A percentile compares a stretch with the other conserved stretches of the same genome.
Evolutionary conservation across 768 basidiomycete species (phyloP).

Genomic region (Mycena alexandri): DNA sequence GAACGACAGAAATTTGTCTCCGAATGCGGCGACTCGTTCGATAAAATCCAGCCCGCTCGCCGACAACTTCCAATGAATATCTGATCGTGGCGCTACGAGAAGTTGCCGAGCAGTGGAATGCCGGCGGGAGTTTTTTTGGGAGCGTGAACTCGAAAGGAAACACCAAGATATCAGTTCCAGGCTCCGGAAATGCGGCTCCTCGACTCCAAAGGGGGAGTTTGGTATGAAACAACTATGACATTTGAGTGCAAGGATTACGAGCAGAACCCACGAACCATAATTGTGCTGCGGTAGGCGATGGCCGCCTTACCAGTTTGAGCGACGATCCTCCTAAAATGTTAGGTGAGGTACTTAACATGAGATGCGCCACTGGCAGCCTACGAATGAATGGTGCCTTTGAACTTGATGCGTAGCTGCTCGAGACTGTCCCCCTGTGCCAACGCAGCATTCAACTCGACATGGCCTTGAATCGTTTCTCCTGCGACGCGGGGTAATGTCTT

Average conservation of each 20-base stretch:
- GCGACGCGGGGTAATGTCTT: slow-evolving; percentile 29
- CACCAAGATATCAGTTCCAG: slow-evolving; percentile 19
- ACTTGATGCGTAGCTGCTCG: slow-evolving; percentile 28
- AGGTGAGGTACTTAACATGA: neutral
- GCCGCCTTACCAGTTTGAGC: neutral
- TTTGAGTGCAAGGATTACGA: neutral
- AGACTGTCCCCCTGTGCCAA: slow-evolving; percentile 28
- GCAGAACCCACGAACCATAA: neutral
- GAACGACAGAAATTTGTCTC: neutral
- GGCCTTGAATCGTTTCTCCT: slow-evolving; percentile 25
- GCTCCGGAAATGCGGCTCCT: slow-evolving; percentile 18
- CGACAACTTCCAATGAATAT: too few species aligned
- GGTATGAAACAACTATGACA: slow-evolving; percentile 14
- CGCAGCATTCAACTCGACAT: slow-evolving; percentile 29
- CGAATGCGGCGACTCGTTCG: neutral
- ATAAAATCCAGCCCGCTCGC: too few species aligned
- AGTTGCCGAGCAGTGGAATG: slow-evolving; percentile 20
- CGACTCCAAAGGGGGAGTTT: slow-evolving; percentile 15
- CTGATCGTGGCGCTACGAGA: neutral
- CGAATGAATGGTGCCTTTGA: slow-evolving; percentile 24
- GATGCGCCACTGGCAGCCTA: neutral
- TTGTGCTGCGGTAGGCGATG: neutral
- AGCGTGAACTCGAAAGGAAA: slow-evolving; percentile 18
- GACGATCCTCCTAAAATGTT: slow-evolving; percentile 8
- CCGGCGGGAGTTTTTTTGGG: slow-evolving; percentile 17